These are phyloP conservation scores for Saccharomycopsis selenospora DNA, from an alignment of 805 yeast genomes.

Conservation along the genomic window DNA sequence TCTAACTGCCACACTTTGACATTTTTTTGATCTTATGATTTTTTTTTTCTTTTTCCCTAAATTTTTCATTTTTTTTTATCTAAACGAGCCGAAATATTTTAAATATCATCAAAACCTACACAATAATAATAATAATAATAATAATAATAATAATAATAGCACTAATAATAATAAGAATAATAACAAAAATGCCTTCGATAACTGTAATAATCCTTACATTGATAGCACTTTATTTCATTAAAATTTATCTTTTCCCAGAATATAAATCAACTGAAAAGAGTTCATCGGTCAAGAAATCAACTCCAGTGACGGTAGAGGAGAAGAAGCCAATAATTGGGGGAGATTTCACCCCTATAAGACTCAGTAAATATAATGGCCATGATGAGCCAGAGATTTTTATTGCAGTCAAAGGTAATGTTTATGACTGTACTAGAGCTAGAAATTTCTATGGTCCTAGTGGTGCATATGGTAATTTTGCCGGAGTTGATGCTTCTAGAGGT, in stretches of 20 bases:
- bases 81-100: too few relatives aligned
- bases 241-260: not conserved
- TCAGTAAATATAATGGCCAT: constrained; percentile 72
- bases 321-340: constrained; percentile 37
- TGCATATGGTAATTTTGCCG: constrained; percentile 90
- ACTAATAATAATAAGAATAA: too few relatives aligned
- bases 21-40: too few relatives aligned
- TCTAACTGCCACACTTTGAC: too few relatives aligned
- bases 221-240: constrained; percentile 1
- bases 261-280: not conserved
- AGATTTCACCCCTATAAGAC: constrained; percentile 63
- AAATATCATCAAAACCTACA: too few relatives aligned
- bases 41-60: too few relatives aligned
- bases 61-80: too few relatives aligned
- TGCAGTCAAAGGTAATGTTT: constrained; percentile 81
- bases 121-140: too few relatives aligned
- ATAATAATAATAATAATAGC: too few relatives aligned
- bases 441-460: constrained; percentile 94
- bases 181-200: not conserved
- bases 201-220: constrained; percentile 2
- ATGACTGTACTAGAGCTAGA: constrained; percentile 73
- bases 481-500: constrained; percentile 92
- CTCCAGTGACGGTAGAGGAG: not conserved
- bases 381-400: constrained; percentile 76
- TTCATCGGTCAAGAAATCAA: constrained; percentile 1